These are phyloP conservation scores for Xerocomus brunneocitrinus DNA, from an alignment of 768 basidiomycete species.

Conservation along the genomic window DNA sequence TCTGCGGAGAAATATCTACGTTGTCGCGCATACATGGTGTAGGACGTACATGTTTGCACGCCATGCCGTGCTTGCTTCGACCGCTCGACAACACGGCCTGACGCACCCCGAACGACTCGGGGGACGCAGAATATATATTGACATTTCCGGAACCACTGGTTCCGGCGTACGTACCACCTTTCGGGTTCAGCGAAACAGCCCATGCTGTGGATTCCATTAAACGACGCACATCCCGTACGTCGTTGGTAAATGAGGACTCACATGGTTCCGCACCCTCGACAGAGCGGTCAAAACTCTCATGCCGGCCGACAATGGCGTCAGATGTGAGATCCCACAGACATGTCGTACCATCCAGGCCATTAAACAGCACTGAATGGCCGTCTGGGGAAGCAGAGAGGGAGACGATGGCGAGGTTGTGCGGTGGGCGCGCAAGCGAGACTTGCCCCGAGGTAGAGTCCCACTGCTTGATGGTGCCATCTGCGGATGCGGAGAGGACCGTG, in stretches of 20 bases:
- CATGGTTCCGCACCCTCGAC: conserved; percentile 61
- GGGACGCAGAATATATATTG: conserved; percentile 63
- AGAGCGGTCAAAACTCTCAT: conserved; percentile 68
- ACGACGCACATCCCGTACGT: background rate
- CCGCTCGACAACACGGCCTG: conserved; percentile 58
- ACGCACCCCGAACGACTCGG: conserved; percentile 63
- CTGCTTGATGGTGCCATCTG: conserved; percentile 72
- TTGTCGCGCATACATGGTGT: background rate
- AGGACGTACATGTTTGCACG: conserved; percentile 58
- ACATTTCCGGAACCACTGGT: conserved; percentile 70
- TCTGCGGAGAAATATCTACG: conserved; percentile 1
- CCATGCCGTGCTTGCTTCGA: conserved; percentile 74
- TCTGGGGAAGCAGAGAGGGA: conserved; percentile 69
- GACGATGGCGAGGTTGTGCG: conserved; percentile 83
- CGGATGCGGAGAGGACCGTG: conserved; percentile 63
- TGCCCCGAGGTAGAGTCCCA: conserved; percentile 68
- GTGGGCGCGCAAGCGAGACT: conserved; percentile 51
- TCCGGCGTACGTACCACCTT: conserved; percentile 67
- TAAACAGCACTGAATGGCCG: conserved; percentile 66
- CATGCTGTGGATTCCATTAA: conserved; percentile 49
- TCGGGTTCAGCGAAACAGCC: conserved; percentile 79
- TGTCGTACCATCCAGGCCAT: conserved; percentile 82
- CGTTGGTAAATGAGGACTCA: conserved; percentile 34
- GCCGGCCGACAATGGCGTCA: conserved; percentile 56
- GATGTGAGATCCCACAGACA: conserved; percentile 65